Base-by-base conservation (phyloP, 2,329 filamentous ascomycete species). In the Fusarium ramigenum region DNA sequence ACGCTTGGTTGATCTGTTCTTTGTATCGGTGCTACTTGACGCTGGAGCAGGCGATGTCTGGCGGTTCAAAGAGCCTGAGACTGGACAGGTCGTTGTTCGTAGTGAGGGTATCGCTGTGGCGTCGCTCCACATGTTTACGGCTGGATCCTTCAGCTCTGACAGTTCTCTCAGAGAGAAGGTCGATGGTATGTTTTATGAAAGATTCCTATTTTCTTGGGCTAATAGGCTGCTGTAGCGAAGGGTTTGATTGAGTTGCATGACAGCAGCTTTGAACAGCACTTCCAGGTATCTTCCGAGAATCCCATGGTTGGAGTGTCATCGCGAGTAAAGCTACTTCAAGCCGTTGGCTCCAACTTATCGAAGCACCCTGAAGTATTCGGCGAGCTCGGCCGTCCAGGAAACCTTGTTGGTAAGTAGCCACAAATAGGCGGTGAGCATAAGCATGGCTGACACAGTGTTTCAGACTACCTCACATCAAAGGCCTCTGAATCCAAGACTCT, bases 1-100 rank as follows among this genome's bases (percentile, higher is more conserved):
- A 7, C 84, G 88, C 1, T 79, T 91, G 23, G 84, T 90, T 49
- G 90, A 92, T 74, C 80, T 92, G 12, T 91, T 91, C 80, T 86
- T 91, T 52, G 87, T 90, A 6, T 89, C 88, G 0, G 88, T 90
- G 2, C 82, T 90, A 21, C 80, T 90, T 1, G 88, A 90, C 73
- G 88, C 87, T 1, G 87, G 87, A 0, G 87, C 87, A 0, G 87
- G 87, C 4, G 85, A 88, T 74, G 68, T 78, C 16, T 88, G 87
- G 87, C 78, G 73, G 1, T 88, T 82, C 61, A 79, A 75, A 2
- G 87, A 88, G 74, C 81, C 84, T 0, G 76, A 63, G 2, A 80
- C 80, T 3, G 79, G 76, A 10, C 69, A 79, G 12, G 68, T 72
- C 11, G 85, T 84, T 49, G 81, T 78, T 14, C 76, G 86, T 8